phyloP scores from a whole-genome alignment of 2,329 filamentous ascomycete species.

The Microsporum ferrugineum region DNA sequence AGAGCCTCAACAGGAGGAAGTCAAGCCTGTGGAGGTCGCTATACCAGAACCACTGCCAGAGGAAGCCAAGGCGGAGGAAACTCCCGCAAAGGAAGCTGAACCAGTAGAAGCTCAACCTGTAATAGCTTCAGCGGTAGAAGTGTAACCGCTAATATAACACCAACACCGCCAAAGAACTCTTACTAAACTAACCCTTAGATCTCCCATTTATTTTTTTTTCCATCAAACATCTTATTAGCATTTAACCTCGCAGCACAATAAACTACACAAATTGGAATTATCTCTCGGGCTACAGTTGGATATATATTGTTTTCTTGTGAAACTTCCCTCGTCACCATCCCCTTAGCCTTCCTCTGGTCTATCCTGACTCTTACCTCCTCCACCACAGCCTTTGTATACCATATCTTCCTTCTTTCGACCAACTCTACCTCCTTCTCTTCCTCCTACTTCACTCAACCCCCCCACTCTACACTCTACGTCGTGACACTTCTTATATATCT shows the following conservation, averaged over 20 bases:
- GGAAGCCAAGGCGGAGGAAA: background rate
- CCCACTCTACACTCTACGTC: background rate
- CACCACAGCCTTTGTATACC: background rate
- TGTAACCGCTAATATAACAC: background rate
- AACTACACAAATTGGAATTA: conserved; percentile 3
- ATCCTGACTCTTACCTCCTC: background rate
- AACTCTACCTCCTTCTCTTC: background rate
- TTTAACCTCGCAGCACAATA: background rate
- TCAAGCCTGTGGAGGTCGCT: background rate
- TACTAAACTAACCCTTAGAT: background rate
- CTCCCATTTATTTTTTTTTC: background rate
- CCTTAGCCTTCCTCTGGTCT: background rate
- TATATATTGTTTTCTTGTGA: conserved; percentile 2
- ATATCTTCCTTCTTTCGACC: background rate
- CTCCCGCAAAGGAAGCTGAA: background rate
- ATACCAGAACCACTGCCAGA: background rate
- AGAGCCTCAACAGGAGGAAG: background rate
- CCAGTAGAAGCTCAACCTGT: background rate
- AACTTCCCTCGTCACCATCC: background rate
- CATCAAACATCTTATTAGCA: background rate
- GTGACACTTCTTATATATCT: background rate
- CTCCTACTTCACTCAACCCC: background rate
- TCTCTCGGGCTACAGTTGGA: conserved; percentile 4
- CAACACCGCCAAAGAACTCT: background rate
- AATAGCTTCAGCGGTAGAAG: background rate